A percentile compares a stretch with the other conserved stretches of the same genome.
Conservation (phyloP, 1,284 basidiomycete species). For the Ganoderma sp. region DNA sequence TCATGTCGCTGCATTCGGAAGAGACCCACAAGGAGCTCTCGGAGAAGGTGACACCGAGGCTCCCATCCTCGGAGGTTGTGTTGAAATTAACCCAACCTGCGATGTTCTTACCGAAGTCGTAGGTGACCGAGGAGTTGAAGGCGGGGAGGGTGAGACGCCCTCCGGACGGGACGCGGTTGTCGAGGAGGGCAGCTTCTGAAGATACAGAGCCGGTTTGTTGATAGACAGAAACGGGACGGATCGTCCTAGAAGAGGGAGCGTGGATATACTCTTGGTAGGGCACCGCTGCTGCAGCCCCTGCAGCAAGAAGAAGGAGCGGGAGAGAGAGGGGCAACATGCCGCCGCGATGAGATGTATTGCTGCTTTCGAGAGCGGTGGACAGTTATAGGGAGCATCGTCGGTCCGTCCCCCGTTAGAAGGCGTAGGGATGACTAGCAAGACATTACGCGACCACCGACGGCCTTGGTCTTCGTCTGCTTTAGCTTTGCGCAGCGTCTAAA, state of each 20-base stretch:
- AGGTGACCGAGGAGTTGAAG: conserved; percentile 29
- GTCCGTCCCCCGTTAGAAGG: too few relatives aligned
- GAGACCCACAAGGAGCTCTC: conserved; percentile 32
- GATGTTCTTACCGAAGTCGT: conserved; percentile 33
- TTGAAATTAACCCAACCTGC: conserved; percentile 28
- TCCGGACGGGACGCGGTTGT: background rate
- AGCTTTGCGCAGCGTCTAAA: too few relatives aligned
- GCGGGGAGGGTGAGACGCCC: conserved; percentile 10
- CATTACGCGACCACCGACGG: too few relatives aligned
- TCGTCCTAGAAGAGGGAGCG: conserved; percentile 23
- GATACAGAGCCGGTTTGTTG: conserved; percentile 22
- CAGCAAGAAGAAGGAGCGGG: too few relatives aligned
- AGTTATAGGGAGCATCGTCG: too few relatives aligned
- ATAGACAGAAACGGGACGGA: conserved; percentile 22
- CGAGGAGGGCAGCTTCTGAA: conserved; percentile 15
- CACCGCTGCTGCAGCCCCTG: conserved; percentile 9
- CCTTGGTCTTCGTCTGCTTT: too few relatives aligned
- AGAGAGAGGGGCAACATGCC: too few relatives aligned
- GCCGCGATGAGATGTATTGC: too few relatives aligned
- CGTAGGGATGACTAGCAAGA: too few relatives aligned
- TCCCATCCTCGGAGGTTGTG: conserved; percentile 20
- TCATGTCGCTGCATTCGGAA: conserved; percentile 21
- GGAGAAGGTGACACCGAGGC: conserved; percentile 27
- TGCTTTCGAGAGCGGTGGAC: too few relatives aligned
- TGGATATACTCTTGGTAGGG: conserved; percentile 30